phyloP scores from a whole-genome alignment of 352 stramenopile species.

The Globisporangium recalcitrans region DNA sequence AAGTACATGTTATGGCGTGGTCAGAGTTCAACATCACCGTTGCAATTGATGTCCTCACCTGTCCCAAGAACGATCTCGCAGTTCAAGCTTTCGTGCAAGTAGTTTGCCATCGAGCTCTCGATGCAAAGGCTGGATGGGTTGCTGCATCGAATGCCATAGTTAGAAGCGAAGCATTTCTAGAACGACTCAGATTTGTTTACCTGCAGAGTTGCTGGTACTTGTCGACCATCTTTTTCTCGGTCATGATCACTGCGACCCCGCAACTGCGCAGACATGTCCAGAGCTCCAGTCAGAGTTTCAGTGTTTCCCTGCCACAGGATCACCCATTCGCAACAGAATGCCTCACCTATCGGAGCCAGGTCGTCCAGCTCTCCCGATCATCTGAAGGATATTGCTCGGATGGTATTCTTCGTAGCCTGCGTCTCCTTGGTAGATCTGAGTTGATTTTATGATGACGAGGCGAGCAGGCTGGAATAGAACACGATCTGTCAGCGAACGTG shows the following conservation, averaged over 20 bases:
- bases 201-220: constrained; percentile 25
- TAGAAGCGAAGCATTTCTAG: background rate
- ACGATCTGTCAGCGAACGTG: background rate
- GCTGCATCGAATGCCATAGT: constrained; percentile 4
- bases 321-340: background rate
- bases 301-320: background rate
- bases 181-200: background rate
- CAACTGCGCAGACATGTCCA: constrained; percentile 6
- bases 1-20: background rate
- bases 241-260: constrained; percentile 27
- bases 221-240: constrained; percentile 17
- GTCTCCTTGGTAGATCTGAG: constrained; percentile 27
- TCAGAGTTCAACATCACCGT: background rate
- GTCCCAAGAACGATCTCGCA: constrained; percentile 19
- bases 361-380: constrained; percentile 37
- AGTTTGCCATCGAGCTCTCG: constrained; percentile 9
- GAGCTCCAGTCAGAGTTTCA: background rate
- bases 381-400: constrained; percentile 28
- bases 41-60: constrained; percentile 13
- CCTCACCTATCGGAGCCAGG: constrained; percentile 27
- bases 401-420: constrained; percentile 24
- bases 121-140: constrained; percentile 8
- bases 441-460: constrained; percentile 40
- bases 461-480: constrained; percentile 24
- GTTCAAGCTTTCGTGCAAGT: constrained; percentile 13